Conservation (phyloP, 2,329 filamentous ascomycete species). For the Coleophoma crateriformis region DNA sequence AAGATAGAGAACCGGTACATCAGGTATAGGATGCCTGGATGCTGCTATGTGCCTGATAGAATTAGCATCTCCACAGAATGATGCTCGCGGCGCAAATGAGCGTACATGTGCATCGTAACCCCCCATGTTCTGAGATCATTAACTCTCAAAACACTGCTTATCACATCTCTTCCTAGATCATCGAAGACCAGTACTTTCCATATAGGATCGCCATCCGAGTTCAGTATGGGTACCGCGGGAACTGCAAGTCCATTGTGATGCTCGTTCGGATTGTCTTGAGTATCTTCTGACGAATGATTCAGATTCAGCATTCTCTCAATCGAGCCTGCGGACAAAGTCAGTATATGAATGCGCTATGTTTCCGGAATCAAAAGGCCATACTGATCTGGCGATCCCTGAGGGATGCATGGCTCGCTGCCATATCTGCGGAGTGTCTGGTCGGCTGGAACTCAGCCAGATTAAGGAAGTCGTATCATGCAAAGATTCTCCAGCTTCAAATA, state of each 20-base stretch:
- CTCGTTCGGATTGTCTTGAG: conserved; percentile 54
- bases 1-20: conserved; percentile 95
- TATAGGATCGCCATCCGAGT: conserved; percentile 83
- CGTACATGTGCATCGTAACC: conserved; percentile 92
- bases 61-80: conserved; percentile 15
- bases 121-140: conserved; percentile 90
- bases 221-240: conserved; percentile 73
- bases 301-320: conserved; percentile 95
- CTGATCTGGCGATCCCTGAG: conserved; percentile 69
- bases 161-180: conserved; percentile 84
- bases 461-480: conserved; percentile 19
- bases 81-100: conserved; percentile 4
- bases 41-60: conserved; percentile 69
- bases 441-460: conserved; percentile 27
- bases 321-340: conserved; percentile 52
- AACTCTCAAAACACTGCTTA: conserved; percentile 91
- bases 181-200: conserved; percentile 99
- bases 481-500: conserved; percentile 3
- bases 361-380: conserved; percentile 30
- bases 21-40: conserved; percentile 82
- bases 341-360: not conserved
- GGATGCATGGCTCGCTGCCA: conserved; percentile 50
- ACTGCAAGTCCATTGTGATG: conserved; percentile 54
- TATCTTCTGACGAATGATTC: conserved; percentile 62
- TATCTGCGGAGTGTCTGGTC: conserved; percentile 26